These are phyloP conservation scores for Trapa bicornis DNA, from an alignment of 345 rosid genomes.

Conservation along the genomic window DNA sequence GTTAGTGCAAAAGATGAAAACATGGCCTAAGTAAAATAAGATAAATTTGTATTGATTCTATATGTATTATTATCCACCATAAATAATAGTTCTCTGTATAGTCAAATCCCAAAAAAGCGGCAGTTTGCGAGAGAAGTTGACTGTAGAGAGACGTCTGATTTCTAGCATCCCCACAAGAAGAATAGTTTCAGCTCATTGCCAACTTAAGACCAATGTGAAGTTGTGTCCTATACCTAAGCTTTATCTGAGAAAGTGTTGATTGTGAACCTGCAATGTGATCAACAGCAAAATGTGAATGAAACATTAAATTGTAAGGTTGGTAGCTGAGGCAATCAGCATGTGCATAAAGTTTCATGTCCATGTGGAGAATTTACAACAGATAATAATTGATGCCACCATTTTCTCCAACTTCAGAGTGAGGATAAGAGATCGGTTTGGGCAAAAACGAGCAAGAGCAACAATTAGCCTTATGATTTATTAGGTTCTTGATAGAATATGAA, in stretches of 20 bases:
- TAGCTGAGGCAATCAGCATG: not conserved
- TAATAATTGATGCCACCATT: too few relatives aligned
- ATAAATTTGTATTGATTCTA: not conserved
- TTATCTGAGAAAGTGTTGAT: not conserved
- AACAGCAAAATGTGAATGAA: not conserved
- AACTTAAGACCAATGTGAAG: not conserved
- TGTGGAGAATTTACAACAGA: too few relatives aligned
- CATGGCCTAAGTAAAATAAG: too few relatives aligned
- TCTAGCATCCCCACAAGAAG: not conserved
- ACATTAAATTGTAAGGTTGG: not conserved
- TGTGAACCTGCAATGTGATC: not conserved
- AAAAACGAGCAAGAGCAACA: too few relatives aligned
- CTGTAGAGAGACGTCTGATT: not conserved
- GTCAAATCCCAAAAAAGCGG: not conserved
- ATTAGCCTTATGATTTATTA: too few relatives aligned
- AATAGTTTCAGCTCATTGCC: not conserved
- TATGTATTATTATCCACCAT: too few relatives aligned
- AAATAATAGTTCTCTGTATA: not conserved
- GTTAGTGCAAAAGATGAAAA: too few relatives aligned
- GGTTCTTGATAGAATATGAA: too few relatives aligned
- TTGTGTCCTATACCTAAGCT: not conserved
- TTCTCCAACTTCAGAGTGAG: too few relatives aligned
- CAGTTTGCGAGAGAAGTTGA: not conserved
- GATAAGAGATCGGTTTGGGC: too few relatives aligned
- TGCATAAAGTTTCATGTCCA: too few relatives aligned